phyloP scores from a whole-genome alignment of 2,329 filamentous ascomycete species.

The Fusarium phyllophilum region DNA sequence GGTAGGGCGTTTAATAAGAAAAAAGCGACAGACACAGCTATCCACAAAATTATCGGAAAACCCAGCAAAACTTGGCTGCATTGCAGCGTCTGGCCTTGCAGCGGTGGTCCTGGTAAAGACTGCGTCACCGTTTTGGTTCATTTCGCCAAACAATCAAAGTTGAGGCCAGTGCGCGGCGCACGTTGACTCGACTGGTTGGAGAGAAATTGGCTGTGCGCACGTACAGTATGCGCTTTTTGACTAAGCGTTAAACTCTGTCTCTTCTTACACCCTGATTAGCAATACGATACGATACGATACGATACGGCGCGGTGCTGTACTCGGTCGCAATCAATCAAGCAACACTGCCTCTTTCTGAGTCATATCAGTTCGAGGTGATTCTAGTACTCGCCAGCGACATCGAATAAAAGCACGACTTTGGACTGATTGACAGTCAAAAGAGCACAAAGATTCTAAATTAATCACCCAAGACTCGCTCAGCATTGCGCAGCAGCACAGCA shows the following conservation, averaged over 20 bases:
- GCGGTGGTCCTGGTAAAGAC: slow-evolving; percentile 32
- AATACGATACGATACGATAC: slow-evolving; percentile 12
- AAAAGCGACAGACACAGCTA: slow-evolving; percentile 23
- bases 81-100: slow-evolving; percentile 31
- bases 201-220: slow-evolving; percentile 27
- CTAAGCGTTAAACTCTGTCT: slow-evolving; percentile 33
- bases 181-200: slow-evolving; percentile 34
- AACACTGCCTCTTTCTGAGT: slow-evolving; percentile 38
- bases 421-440: background rate
- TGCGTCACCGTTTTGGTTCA: slow-evolving; percentile 43
- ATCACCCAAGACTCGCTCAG: background rate
- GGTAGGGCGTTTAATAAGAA: slow-evolving; percentile 27
- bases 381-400: slow-evolving; percentile 7
- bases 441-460: slow-evolving; percentile 1
- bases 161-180: slow-evolving; percentile 39
- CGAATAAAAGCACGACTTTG: background rate
- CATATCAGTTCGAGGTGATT: slow-evolving; percentile 18
- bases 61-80: slow-evolving; percentile 36
- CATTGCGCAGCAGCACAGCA: slow-evolving; percentile 4
- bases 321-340: background rate
- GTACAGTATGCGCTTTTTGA: slow-evolving; percentile 36
- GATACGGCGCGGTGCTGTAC: background rate
- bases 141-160: slow-evolving; percentile 30
- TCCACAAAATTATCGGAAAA: slow-evolving; percentile 22
- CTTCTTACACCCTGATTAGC: slow-evolving; percentile 37